Percentiles rank a stretch among this genome's conserved stretches.
Evolutionary conservation across 148 eudicot genomes (phyloP).

Genomic region (Rhododendron williamsianum): DNA sequence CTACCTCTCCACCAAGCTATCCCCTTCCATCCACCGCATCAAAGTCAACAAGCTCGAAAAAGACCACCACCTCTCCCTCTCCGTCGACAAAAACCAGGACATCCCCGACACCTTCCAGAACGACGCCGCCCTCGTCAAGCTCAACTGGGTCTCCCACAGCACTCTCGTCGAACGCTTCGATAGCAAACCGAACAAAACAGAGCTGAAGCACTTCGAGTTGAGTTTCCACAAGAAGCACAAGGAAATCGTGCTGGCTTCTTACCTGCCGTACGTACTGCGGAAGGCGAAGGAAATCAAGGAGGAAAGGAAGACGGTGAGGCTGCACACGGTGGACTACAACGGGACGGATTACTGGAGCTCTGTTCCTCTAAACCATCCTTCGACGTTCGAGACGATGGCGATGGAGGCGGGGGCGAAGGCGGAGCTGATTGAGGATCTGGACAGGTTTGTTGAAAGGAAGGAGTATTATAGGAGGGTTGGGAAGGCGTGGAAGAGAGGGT

Average conservation of each 20-base stretch:
- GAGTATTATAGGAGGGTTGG: slow-evolving; percentile 42
- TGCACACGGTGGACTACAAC: slow-evolving; percentile 53
- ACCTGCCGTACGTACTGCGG: slow-evolving; percentile 31
- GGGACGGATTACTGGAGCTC: slow-evolving; percentile 50
- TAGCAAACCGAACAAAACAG: background rate
- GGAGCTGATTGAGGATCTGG: slow-evolving; percentile 29
- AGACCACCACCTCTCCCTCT: slow-evolving; percentile 24
- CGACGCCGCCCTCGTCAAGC: slow-evolving; percentile 6
- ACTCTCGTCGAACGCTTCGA: background rate
- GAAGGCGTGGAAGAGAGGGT: slow-evolving; percentile 49
- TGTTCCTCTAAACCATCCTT: slow-evolving; percentile 38
- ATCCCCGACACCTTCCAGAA: slow-evolving; percentile 32
- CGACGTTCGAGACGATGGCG: slow-evolving; percentile 39
- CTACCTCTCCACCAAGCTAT: slow-evolving; percentile 39
- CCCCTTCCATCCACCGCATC: slow-evolving; percentile 32
- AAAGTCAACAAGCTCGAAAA: slow-evolving; percentile 32
- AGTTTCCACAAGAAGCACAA: slow-evolving; percentile 35
- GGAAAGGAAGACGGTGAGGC: slow-evolving; percentile 40
- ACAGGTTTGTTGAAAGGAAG: slow-evolving; percentile 24
- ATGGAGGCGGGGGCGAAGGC: slow-evolving; percentile 27
- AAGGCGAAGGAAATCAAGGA: slow-evolving; percentile 39
- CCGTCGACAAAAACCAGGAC: slow-evolving; percentile 47
- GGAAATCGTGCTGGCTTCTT: slow-evolving; percentile 26
- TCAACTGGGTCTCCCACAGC: slow-evolving; percentile 36
- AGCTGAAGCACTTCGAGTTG: slow-evolving; percentile 27